Percentiles rank a stretch among this genome's conserved stretches.
Evolutionary conservation across 2,329 filamentous ascomycete species (phyloP).

Genomic region (Zarea fungicola): DNA sequence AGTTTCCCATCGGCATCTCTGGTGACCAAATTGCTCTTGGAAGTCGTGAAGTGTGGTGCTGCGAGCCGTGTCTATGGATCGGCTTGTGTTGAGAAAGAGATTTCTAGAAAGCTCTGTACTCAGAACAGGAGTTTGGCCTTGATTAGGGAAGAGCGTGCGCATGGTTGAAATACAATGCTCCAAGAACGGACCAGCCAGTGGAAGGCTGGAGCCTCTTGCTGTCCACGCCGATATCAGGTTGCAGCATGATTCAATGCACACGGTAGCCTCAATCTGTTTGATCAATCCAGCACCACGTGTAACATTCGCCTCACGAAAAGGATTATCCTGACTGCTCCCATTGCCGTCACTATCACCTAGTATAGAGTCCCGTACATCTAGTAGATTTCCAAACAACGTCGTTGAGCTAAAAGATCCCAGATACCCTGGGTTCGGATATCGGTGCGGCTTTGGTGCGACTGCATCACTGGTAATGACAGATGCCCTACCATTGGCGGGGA

Average conservation of each 20-base stretch:
- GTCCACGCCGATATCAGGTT: slow-evolving; percentile 10
- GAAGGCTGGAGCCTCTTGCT: slow-evolving; percentile 9
- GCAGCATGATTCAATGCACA: slow-evolving; percentile 11
- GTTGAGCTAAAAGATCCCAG: slow-evolving; percentile 15
- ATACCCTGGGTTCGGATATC: slow-evolving; percentile 12
- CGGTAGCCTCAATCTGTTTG: slow-evolving; percentile 10
- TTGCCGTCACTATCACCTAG: neutral
- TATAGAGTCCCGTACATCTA: slow-evolving; percentile 4
- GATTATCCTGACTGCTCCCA: slow-evolving; percentile 2
- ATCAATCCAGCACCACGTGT: slow-evolving; percentile 8
- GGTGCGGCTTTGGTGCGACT: slow-evolving; percentile 3
- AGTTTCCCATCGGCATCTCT: slow-evolving; percentile 21
- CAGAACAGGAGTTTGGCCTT: neutral
- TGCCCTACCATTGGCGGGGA: neutral
- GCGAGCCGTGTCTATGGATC: slow-evolving; percentile 7
- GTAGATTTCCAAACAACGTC: slow-evolving; percentile 13
- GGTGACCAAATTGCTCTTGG: slow-evolving; percentile 14
- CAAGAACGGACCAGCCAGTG: slow-evolving; percentile 12
- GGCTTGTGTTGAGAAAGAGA: slow-evolving; percentile 16
- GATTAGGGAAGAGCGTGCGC: slow-evolving; percentile 7
- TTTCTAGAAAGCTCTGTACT: slow-evolving; percentile 3
- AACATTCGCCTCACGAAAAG: slow-evolving; percentile 8
- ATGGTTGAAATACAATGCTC: slow-evolving; percentile 8
- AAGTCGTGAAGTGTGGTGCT: slow-evolving; percentile 13
- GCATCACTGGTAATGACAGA: slow-evolving; percentile 2